Percentiles rank a stretch among this genome's conserved stretches.
Evolutionary conservation across 768 basidiomycete species (phyloP).

Genomic region (Coprinopsis cinerea): DNA sequence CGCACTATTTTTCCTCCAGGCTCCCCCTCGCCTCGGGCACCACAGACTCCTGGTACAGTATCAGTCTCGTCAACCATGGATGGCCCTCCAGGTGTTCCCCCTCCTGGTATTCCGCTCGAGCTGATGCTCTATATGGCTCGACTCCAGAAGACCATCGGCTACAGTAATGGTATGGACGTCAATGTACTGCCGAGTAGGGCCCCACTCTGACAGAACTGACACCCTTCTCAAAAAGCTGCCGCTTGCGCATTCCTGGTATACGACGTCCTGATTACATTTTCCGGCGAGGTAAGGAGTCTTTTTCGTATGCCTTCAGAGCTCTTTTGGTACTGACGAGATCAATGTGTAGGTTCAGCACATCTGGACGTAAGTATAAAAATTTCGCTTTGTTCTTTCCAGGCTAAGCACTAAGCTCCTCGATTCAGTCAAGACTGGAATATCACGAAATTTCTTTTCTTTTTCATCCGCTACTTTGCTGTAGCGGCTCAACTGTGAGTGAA

Average conservation of each 20-base stretch:
- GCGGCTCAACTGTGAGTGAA: constrained; percentile 28
- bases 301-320: background rate
- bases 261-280: background rate
- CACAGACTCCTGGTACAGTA: too few species aligned
- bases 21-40: too few species aligned
- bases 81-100: too few species aligned
- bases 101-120: too few species aligned
- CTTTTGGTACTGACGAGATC: background rate
- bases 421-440: constrained; percentile 21
- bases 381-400: background rate
- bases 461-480: constrained; percentile 32
- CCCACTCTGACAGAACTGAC: background rate
- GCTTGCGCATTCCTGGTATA: background rate
- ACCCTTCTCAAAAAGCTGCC: too few species aligned
- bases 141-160: too few species aligned
- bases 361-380: background rate
- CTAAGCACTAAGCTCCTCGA: background rate
- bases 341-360: background rate
- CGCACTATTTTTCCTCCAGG: too few species aligned
- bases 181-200: background rate
- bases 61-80: too few species aligned
- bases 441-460: constrained; percentile 31
- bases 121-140: too few species aligned
- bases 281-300: background rate
- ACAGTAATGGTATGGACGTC: background rate